Percentiles rank a stretch among this genome's conserved stretches.
Evolutionary conservation across 129 eudicot genomes (phyloP).

Genomic region (Lactuca sativa): DNA sequence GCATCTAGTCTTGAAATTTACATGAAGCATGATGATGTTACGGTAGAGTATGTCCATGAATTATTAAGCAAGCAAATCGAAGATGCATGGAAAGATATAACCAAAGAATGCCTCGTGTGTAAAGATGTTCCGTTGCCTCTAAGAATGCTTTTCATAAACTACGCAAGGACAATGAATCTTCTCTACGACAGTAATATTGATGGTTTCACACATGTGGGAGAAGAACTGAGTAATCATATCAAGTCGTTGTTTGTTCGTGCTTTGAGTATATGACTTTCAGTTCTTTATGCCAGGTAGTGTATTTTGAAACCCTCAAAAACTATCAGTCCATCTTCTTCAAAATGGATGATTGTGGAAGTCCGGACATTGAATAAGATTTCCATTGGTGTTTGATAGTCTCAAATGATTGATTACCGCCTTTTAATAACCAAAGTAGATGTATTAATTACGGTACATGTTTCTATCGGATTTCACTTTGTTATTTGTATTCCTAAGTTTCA

Average conservation of each 20-base stretch:
- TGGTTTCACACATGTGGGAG: conserved; percentile 28
- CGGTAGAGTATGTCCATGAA: conserved; percentile 18
- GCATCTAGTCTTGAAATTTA: conserved; percentile 38
- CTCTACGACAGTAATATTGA: conserved; percentile 25
- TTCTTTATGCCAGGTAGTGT: neutral
- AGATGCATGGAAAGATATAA: conserved; percentile 41
- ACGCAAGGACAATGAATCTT: conserved; percentile 26
- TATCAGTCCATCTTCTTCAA: neutral
- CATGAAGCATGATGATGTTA: conserved; percentile 27
- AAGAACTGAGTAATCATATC: conserved; percentile 12
- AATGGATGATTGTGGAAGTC: neutral
- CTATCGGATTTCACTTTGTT: neutral
- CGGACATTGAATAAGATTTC: neutral
- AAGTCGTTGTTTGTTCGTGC: conserved; percentile 18
- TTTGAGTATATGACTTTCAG: neutral
- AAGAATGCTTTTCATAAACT: conserved; percentile 16
- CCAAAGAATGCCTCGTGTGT: conserved; percentile 8
- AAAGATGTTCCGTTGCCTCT: conserved; percentile 21
- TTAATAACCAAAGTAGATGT: no score
- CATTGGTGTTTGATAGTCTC: neutral
- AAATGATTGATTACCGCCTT: neutral
- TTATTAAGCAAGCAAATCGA: conserved; percentile 22
- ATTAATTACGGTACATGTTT: neutral
- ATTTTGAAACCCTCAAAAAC: neutral
- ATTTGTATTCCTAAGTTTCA: neutral